Base-by-base conservation (phyloP, 2,329 filamentous ascomycete species). In the Paecilomyces sp. region DNA sequence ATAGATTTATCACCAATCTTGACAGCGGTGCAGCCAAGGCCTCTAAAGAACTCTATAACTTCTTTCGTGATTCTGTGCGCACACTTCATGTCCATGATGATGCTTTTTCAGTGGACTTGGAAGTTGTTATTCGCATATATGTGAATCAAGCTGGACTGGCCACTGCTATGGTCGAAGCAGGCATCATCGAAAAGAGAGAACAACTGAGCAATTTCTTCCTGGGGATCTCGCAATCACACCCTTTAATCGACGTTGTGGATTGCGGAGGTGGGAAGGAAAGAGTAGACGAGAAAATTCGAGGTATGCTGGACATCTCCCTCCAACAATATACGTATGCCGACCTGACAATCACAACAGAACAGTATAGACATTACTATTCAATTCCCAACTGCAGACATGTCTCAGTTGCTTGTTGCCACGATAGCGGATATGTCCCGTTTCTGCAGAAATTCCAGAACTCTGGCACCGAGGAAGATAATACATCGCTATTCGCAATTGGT, bases 341-440 rank as follows among this genome's bases (percentile, higher is more conserved):
- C 9, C 51, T 53, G n/a, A 53, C 22, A 13, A 2, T 11, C 3
- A 6, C 51, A 6, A 12, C 22, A 53, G 51, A 53, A 4, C 51
- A 53, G 9, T 53, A 53, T 24, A 12, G 51, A 25, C 51, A 53
- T 30, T 83, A 81, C 59, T 78, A 77, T 51, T 78, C 83, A 33
- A 83, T 82, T 62, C 67, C 75, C 0, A 80, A 84, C 63, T 86
- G 84, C 72, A 81, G 81, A 63, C 83, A 85, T 65, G 82, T 86
- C 50, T 81, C 81, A 63, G 81, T 84, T 58, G 83, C 82, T 5
- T 82, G 78, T 33, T 85, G 83, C 65, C 82, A 85, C 62, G 81
- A 85, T 64, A 75, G 74, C n/a, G 79, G 79, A 53, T 84, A 85
- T 63, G 70, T 84, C 56, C 76, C 80, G 5, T 78, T 83, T 52